Conservation (phyloP, 768 basidiomycete species). For the Lanmaoa pseudosensibilis region DNA sequence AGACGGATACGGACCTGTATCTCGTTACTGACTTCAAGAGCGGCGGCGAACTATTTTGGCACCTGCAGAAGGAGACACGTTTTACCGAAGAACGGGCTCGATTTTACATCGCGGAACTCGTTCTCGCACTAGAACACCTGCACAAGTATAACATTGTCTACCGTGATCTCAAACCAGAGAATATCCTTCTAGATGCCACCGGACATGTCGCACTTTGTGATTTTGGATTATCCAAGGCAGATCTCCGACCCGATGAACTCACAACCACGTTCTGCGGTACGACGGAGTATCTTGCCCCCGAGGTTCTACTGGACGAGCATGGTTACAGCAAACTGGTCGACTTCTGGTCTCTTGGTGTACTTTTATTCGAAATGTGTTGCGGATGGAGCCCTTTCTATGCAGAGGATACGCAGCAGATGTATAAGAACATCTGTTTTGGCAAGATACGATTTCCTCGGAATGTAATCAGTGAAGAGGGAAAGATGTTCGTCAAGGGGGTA, state of each 20-base stretch:
- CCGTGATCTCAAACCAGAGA: conserved; percentile 97
- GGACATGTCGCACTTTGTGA: conserved; percentile 98
- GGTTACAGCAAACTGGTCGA: conserved; percentile 99
- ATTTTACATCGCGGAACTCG: conserved; percentile 96
- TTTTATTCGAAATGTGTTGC: conserved; percentile 99
- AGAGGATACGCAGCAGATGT: conserved; percentile 99
- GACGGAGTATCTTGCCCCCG: conserved; percentile 97
- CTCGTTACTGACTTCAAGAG: conserved; percentile 99
- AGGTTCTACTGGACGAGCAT: conserved; percentile 97
- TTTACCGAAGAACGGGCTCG: conserved; percentile 92
- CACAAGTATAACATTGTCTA: conserved; percentile 97
- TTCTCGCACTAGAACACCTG: conserved; percentile 92
- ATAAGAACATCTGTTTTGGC: conserved; percentile 97
- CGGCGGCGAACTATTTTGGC: conserved; percentile 98
- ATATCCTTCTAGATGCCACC: conserved; percentile 96
- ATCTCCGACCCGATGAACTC: conserved; percentile 87
- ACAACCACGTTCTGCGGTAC: conserved; percentile 99
- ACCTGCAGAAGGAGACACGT: conserved; percentile 91
- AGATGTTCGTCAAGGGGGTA: conserved; percentile 98
- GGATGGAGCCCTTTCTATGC: conserved; percentile 99
- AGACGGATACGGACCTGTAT: conserved; percentile 92
- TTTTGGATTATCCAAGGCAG: conserved; percentile 96
- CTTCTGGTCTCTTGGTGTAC: conserved; percentile 95
- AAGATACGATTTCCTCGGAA: conserved; percentile 98
- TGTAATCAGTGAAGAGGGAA: conserved; percentile 96